Evolutionary conservation across 768 basidiomycete genomes (phyloP).

Genomic region (Phylloporus arenicola): DNA sequence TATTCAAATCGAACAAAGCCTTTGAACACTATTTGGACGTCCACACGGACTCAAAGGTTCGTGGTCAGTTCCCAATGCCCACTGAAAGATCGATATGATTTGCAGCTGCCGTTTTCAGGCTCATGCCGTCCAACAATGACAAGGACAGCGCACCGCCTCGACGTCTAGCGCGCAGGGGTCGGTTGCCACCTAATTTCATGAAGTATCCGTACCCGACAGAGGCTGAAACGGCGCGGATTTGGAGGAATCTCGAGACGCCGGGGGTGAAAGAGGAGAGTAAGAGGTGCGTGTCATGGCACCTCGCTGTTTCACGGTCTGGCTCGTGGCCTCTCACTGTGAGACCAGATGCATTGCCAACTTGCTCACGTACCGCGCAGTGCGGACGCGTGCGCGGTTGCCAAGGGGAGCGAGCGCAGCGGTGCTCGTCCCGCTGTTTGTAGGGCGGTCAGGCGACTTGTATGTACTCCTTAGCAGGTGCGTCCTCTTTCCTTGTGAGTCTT

Average conservation of each 20-base stretch:
- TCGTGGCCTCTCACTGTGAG: not conserved
- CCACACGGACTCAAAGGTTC: not conserved
- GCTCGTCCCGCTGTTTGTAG: conserved; percentile 80
- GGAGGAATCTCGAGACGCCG: conserved; percentile 7
- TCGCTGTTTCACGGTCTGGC: not conserved
- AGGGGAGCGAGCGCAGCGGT: conserved; percentile 66
- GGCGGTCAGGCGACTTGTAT: conserved; percentile 76
- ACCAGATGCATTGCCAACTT: conserved; percentile 25
- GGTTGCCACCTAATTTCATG: conserved; percentile 9
- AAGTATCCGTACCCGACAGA: conserved; percentile 16
- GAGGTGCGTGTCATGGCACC: not conserved
- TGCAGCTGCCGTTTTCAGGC: not conserved
- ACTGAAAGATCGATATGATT: not conserved
- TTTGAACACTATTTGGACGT: not conserved
- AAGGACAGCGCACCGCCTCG: not conserved
- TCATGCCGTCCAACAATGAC: not conserved
- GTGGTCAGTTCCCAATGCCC: not conserved
- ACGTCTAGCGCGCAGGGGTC: not conserved
- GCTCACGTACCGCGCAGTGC: conserved; percentile 22
- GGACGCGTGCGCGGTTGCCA: conserved; percentile 40
- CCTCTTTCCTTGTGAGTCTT: not conserved
- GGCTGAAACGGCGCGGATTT: not conserved
- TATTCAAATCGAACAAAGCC: no score
- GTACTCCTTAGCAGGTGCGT: conserved; percentile 79
- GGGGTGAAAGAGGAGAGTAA: conserved; percentile 20